Percentiles rank a stretch among this genome's conserved stretches.
Evolutionary conservation across 129 eudicot species (phyloP).

Genomic region (Tanacetum coccineum): DNA sequence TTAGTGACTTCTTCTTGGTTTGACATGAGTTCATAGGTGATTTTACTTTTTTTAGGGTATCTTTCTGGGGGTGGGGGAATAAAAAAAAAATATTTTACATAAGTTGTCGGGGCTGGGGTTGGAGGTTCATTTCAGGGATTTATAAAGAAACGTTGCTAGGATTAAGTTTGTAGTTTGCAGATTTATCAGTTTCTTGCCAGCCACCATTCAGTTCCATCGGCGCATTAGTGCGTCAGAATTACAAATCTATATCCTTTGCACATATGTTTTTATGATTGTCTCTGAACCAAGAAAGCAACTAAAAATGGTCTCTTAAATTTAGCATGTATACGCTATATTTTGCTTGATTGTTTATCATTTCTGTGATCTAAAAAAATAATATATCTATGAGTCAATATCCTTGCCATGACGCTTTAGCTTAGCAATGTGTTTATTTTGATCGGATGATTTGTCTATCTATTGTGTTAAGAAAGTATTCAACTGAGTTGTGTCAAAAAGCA

Average conservation of each 20-base stretch:
- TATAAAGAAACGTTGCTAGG: constrained; percentile 41
- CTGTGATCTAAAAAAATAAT: constrained; percentile 5
- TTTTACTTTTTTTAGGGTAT: no score
- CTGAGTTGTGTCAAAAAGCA: no score
- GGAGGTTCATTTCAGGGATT: constrained; percentile 69
- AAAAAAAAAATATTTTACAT: constrained; percentile 77
- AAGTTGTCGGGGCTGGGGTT: constrained; percentile 84
- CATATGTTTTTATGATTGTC: neutral
- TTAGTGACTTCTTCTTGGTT: no score
- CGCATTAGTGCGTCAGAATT: neutral
- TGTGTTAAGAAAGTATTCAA: no score
- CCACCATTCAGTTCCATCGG: neutral
- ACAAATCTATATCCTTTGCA: neutral
- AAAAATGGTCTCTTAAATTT: neutral
- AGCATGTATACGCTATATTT: neutral
- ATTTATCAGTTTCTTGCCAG: constrained; percentile 7
- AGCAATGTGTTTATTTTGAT: no score
- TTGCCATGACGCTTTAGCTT: neutral
- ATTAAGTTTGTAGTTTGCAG: constrained; percentile 23
- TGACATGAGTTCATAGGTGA: no score
- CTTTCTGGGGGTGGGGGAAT: no score
- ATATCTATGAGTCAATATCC: neutral
- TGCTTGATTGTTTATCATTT: constrained; percentile 15
- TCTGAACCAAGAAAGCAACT: constrained; percentile 1
- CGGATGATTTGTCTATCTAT: no score